Base-by-base conservation (phyloP, 2,329 filamentous ascomycete genomes). In the Cladosporium sp. region DNA sequence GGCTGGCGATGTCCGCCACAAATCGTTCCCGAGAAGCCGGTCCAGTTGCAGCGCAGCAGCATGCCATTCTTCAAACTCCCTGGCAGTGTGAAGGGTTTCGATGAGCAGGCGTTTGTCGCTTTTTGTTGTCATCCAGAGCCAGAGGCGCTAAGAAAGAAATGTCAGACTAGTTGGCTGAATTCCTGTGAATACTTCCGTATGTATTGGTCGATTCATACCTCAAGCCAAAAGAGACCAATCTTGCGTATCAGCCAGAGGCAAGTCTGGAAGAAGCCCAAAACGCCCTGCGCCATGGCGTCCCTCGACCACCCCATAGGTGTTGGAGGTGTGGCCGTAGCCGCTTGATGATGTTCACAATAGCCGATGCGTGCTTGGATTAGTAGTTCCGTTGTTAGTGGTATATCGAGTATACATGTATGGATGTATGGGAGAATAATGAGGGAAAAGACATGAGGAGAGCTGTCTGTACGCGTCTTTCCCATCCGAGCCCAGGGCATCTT, bases 21-120 rank as follows among this genome's bases (percentile, higher is more conserved):
- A 68, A 69, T 94, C 88, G 58, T 90, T 81, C 36, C 84, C 84
- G n/a, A 90, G 76, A 15, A 88, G 74, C 60, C 85, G 84, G 67
- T 95, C 91, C n/a, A 95, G 78, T 61, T 87, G 80, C 55, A 86
- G 79, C 1, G 90, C 88, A n/a, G 85, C 83, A 57, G 84, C 83
- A 64, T 92, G 85, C 89, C 90, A 96, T 64, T 93, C 85, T 62
- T 93, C 87, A 63, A 85, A 95, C 7, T 40, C 22, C 15, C 32
- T 48, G 5, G 56, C 54, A 16, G 43, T 7, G 6, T 52, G 22
- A 15, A 59, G 55, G 1, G 46, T 56, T 20, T 57, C 51, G 22
- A 53, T 43, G n/a, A 59, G 50, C 15, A 56, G 30, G 25, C 56
- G 40, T 19, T 52, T 51, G 2, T 41, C 18, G 12, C 45, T 43